Percentiles rank a stretch among this genome's conserved stretches.
These are phyloP conservation scores for Monotropa hypopitys DNA, from an alignment of 179 eudicot species.

Conservation along the genomic window DNA sequence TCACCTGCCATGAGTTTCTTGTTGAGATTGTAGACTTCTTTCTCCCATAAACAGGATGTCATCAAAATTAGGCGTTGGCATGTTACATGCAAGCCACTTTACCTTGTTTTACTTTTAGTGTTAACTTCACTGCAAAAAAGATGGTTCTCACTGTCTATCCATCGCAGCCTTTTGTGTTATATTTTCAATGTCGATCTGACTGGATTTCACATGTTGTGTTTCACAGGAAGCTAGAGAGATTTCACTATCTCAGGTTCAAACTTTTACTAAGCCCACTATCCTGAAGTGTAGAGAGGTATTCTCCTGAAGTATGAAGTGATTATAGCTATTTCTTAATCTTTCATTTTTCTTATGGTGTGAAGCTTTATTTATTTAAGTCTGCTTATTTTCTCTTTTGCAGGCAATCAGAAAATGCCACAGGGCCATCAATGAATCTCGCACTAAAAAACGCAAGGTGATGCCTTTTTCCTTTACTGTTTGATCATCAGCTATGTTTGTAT, in stretches of 20 bases:
- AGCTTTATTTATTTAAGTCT: neutral
- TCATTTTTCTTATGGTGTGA: neutral
- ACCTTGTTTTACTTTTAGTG: neutral
- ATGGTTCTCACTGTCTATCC: neutral
- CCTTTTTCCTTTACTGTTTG: conserved; percentile 6
- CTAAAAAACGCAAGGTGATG: conserved; percentile 87
- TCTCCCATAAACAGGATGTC: neutral
- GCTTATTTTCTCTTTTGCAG: conserved; percentile 27
- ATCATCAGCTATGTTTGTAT: neutral
- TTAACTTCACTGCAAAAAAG: neutral
- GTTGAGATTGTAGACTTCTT: neutral
- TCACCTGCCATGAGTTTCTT: neutral
- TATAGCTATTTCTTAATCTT: neutral
- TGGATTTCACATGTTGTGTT: conserved; percentile 11
- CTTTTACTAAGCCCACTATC: conserved; percentile 53
- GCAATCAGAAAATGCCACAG: conserved; percentile 82
- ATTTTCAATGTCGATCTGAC: neutral
- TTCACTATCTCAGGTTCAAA: conserved; percentile 49
- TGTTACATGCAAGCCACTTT: neutral
- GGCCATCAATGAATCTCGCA: conserved; percentile 93
- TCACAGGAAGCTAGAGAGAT: conserved; percentile 83
- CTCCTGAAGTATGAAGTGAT: neutral
- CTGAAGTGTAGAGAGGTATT: conserved; percentile 84
- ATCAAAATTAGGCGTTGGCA: neutral
- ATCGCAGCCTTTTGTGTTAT: neutral